Conservation (phyloP, 768 basidiomycete genomes). For the Leucosporidium creatinivorum region DNA sequence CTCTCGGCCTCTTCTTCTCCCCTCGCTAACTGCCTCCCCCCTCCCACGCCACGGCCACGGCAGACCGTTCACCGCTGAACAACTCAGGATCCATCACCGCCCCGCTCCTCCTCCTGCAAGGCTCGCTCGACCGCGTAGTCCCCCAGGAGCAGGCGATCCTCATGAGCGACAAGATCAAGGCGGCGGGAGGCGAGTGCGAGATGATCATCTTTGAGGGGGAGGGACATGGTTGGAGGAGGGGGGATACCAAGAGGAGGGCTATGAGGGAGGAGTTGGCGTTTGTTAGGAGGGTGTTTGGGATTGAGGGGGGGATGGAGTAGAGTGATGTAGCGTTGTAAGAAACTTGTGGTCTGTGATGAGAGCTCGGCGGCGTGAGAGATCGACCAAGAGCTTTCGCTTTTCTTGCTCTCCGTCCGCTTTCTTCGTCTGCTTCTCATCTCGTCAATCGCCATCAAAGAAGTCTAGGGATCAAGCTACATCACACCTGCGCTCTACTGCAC, state of each 20-base stretch:
- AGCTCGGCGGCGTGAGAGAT: too few relatives aligned
- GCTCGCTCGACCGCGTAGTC: constrained; percentile 57
- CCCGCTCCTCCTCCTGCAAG: constrained; percentile 65
- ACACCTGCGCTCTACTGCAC: too few relatives aligned
- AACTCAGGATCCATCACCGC: constrained; percentile 57
- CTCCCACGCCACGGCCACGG: too few relatives aligned
- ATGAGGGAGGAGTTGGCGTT: constrained; percentile 53
- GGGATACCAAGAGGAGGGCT: constrained; percentile 52
- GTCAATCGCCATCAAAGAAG: too few relatives aligned
- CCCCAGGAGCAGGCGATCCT: constrained; percentile 58
- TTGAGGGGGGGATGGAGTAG: constrained; percentile 21
- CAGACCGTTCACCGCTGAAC: constrained; percentile 55
- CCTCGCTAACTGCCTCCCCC: too few relatives aligned
- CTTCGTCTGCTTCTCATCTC: too few relatives aligned
- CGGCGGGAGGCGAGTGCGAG: constrained; percentile 51
- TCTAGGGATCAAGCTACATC: too few relatives aligned
- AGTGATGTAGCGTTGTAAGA: neutral
- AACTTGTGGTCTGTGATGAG: neutral
- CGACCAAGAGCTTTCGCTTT: too few relatives aligned
- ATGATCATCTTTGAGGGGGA: constrained; percentile 59
- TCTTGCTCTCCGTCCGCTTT: too few relatives aligned
- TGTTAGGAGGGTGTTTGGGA: constrained; percentile 49
- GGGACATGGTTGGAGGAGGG: constrained; percentile 59
- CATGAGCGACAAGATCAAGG: constrained; percentile 53
- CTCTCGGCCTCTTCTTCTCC: neutral